Percentiles rank a stretch among this genome's conserved stretches.
phyloP scores from a whole-genome alignment of 129 eudicot species.

The Erigeron canadensis region DNA sequence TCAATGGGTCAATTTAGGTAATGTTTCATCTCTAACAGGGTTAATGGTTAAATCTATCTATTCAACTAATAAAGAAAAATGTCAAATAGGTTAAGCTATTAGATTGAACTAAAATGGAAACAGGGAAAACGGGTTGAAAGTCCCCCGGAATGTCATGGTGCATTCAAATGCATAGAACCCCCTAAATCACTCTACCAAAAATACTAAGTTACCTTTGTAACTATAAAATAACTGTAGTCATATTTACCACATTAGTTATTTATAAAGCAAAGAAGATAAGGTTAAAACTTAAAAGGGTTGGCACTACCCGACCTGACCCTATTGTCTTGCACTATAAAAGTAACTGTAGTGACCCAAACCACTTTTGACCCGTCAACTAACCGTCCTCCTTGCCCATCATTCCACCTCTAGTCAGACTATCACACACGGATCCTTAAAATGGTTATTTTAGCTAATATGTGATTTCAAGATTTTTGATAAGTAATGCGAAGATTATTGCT shows the following conservation, averaged over 20 bases:
- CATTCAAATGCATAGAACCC: background rate
- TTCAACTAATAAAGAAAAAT: background rate
- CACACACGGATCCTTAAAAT: background rate
- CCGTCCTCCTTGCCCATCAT: background rate
- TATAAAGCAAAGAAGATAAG: background rate
- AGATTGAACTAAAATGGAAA: background rate
- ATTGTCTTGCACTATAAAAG: background rate
- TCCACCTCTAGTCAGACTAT: background rate
- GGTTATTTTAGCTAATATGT: background rate
- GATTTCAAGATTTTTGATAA: background rate
- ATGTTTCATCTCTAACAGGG: background rate
- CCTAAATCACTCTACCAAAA: background rate
- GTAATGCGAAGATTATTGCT: slow-evolving; percentile 1
- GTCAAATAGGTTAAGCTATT: background rate
- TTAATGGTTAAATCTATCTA: background rate
- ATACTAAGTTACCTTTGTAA: background rate
- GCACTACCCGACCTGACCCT: background rate
- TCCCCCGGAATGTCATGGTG: background rate
- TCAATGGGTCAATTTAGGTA: background rate
- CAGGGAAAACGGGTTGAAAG: background rate
- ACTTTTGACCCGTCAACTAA: background rate
- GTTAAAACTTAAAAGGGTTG: background rate
- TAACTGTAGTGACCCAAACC: background rate
- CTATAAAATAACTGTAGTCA: background rate
- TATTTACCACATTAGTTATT: background rate